Conservation (phyloP, 805 yeast genomes). For the Grigorovia yakushimaensis region DNA sequence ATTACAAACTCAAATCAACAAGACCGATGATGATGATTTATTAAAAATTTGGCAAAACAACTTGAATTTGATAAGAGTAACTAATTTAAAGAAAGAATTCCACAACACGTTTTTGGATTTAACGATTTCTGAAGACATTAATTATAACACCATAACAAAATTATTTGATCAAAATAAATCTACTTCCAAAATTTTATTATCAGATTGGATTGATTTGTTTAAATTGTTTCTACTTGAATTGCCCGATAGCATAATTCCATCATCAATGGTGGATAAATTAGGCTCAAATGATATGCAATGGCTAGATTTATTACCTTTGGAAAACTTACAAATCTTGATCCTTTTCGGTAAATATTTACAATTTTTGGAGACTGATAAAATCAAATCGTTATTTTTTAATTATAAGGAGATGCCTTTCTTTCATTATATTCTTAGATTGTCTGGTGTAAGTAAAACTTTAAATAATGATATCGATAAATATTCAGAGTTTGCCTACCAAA, state of each 20-base stretch:
- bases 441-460: not conserved
- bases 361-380: conserved; percentile 1
- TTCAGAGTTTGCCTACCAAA: not conserved
- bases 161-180: not conserved
- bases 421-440: conserved; percentile 8
- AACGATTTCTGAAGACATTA: not conserved
- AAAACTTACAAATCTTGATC: conserved; percentile 4
- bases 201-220: conserved; percentile 32
- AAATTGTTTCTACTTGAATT: conserved; percentile 50
- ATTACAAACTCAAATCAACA: not conserved
- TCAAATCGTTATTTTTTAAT: conserved; percentile 1
- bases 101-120: conserved; percentile 4
- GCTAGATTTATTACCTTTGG: conserved; percentile 5
- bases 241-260: conserved; percentile 41
- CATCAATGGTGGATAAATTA: conserved; percentile 5
- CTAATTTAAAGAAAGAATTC: conserved; percentile 10
- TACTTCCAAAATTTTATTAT: conserved; percentile 1
- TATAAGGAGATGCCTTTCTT: conserved; percentile 6
- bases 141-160: not conserved
- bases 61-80: conserved; percentile 8
- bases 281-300: not conserved
- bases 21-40: conserved; percentile 2
- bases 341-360: conserved; percentile 4
- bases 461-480: not conserved
- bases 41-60: conserved; percentile 9